Evolutionary conservation across 345 rosid species (phyloP), one percentile per base, ranked within the genome.

Genomic region (Euphorbia tirucalli): DNA sequence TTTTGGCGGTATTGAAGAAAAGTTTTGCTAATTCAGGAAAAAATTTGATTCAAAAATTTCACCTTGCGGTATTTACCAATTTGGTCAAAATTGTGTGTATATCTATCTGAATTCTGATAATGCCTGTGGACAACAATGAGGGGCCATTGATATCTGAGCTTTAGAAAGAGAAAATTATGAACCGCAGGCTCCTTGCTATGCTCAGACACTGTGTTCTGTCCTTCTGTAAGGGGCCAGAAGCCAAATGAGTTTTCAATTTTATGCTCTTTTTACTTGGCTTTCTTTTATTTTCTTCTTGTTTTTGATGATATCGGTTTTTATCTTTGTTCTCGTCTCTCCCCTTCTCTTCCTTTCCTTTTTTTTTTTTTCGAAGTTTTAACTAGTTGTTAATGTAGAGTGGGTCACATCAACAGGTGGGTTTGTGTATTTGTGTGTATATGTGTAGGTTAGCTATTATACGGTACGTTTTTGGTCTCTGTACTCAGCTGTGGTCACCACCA

Each of bases 341-440:
- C 15, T 8, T 7, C 35, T 32, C 39, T 30, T 61, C 5, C 10
- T 15, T 61, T 1, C 14, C 35, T 58, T 52, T 9, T 72, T 28
- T 30, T 28, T 27, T 65, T 65, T 81, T 80, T 78, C 74, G 81
- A 89, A 79, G 90, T 79, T 79, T 86, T 76, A 82, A 89, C 98
- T 89, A 87, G 77, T 71, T 82, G 98, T 90, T 85, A 78, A 81
- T 87, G 82, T 77, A 21, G 74, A 87, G 96, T 94, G 93, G 97
- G 98, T 91, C 98, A 91, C 97, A 91, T 91, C 96, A 91, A 83
- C 97, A 88, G 95, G 93, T 91, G 91, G 83, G 71, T 62, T 75
- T 49, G 46, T n/a, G 68, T 67, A 37, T 68, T 19, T 35, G 54
- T 19, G 62, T 44, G 24, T 19, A 25, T 46, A 46, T 46, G 24